Evolutionary conservation across 148 eudicot species (phyloP), one percentile per base, ranked within the genome.

Genomic region (Dysphania ambrosioides): DNA sequence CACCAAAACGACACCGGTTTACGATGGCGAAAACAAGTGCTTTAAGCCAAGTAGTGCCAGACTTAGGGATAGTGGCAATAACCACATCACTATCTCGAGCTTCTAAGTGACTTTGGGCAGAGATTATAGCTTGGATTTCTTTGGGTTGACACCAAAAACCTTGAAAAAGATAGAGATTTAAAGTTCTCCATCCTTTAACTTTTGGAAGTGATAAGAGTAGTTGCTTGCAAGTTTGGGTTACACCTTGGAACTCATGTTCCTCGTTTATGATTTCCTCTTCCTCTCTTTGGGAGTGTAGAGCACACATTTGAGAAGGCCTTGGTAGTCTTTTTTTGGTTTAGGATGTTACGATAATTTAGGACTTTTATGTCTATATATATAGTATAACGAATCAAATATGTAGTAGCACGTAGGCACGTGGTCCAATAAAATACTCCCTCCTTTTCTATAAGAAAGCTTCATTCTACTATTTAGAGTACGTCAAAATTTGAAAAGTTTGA

Each of bases 1-100:
- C 0, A 11, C 15, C 66, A 16, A 65, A 75, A 0, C 36, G 40
- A 13, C 40, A 8, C 18, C 90, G 81, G n/a, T 78, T 83, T 1
- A 82, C 81, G 11, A 83, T 71, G 26, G 90, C 79, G 15, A 79
- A 87, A 11, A 72, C 76, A 1, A 88, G 82, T 7, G 94, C 91
- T 80, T 88, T 90, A 0, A 90, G 74, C 94, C 94, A 90, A 6
- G 91, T 86, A 4, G 94, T 90, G 65, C 93, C 91, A 3, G 91
- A 84, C 83, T 89, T 89, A 0, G 93, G 93, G 3, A 84, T 71
- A 8, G 85, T 84, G 64, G 84, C 78, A 0, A 89, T 44, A 0
- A 89, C 30, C 40, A 86, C 61, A 67, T 89, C 93, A 12, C 29
- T 55, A 73, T 83, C 85, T 32, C 29, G 75, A 35, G 86, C 88